Conservation (phyloP, 2,329 filamentous ascomycete species). For the Chaetomium globosum region DNA sequence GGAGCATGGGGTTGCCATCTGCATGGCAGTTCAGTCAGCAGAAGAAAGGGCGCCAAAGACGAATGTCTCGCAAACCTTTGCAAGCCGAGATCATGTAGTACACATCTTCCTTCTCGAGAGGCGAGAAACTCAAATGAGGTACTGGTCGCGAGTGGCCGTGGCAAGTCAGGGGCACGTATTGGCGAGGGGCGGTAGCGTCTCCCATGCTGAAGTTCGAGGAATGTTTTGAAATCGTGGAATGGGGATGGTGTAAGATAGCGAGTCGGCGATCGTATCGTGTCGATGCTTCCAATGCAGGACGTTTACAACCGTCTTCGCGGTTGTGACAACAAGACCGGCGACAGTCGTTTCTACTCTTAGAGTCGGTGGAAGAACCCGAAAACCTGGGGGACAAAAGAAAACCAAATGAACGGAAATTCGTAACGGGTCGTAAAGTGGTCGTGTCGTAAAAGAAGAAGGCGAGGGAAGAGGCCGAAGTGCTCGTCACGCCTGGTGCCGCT, state of each 20-base stretch:
- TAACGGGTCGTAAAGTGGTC: slow-evolving; percentile 36
- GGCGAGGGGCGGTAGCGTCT: slow-evolving; percentile 44
- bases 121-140: slow-evolving; percentile 87
- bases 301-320: background rate
- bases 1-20: slow-evolving; percentile 99
- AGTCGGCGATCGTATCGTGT: background rate
- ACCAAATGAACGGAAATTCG: slow-evolving; percentile 32
- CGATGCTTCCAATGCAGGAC: background rate
- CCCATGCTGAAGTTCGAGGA: slow-evolving; percentile 37
- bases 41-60: background rate
- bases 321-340: slow-evolving; percentile 1
- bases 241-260: slow-evolving; percentile 2
- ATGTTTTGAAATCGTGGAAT: slow-evolving; percentile 3
- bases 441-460: slow-evolving; percentile 27
- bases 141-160: slow-evolving; percentile 93
- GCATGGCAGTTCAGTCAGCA: slow-evolving; percentile 37
- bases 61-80: slow-evolving; percentile 62
- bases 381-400: slow-evolving; percentile 23
- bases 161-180: slow-evolving; percentile 86
- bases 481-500: slow-evolving; percentile 29
- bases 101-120: slow-evolving; percentile 75
- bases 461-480: slow-evolving; percentile 23
- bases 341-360: background rate
- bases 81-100: slow-evolving; percentile 94
- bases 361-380: background rate